These are phyloP conservation scores for Lachancea meyersii DNA, from an alignment of 805 yeast species.

Conservation along the genomic window DNA sequence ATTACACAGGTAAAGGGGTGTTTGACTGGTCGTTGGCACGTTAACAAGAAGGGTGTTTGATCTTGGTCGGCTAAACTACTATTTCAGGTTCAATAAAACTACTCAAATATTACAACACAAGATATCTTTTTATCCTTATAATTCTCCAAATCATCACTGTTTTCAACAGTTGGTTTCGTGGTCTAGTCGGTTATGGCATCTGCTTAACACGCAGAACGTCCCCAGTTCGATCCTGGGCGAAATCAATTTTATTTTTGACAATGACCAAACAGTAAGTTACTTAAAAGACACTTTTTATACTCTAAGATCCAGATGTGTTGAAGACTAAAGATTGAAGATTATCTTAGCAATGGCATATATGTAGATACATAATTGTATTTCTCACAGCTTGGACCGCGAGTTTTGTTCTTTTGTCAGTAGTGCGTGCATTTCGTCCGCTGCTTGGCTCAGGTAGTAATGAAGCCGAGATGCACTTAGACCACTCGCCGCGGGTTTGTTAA, in stretches of 20 bases:
- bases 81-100: background rate
- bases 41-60: background rate
- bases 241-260: conserved; percentile 56
- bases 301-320: too few species aligned
- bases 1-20: background rate
- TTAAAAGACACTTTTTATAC: too few species aligned
- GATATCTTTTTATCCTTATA: too few species aligned
- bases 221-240: conserved; percentile 99
- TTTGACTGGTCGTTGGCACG: background rate
- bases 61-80: background rate
- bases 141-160: too few species aligned
- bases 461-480: conserved; percentile 35
- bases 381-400: conserved; percentile 4
- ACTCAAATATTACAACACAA: too few species aligned
- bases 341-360: too few species aligned
- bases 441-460: conserved; percentile 61
- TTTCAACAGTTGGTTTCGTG: conserved; percentile 66
- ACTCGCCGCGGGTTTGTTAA: conserved; percentile 44
- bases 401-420: conserved; percentile 16
- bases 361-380: background rate
- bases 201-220: conserved; percentile 99
- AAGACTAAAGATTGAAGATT: too few species aligned
- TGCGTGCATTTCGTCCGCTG: conserved; percentile 74
- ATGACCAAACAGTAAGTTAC: too few species aligned
- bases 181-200: conserved; percentile 99